Conservation (phyloP, 208 protist genomes). For the Trypanosoma congolense region DNA sequence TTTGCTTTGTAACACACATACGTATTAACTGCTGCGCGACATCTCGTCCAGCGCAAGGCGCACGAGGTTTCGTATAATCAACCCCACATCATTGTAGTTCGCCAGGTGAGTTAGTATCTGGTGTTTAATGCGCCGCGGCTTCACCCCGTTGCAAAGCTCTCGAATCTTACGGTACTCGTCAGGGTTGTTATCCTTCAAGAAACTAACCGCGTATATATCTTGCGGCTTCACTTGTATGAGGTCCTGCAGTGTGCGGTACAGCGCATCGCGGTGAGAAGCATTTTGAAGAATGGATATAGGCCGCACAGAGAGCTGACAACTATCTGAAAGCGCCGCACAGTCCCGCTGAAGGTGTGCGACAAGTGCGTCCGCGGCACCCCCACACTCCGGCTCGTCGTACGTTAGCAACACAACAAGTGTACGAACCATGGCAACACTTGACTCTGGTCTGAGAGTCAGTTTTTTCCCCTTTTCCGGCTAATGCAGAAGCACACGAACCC, state of each 20-base stretch:
- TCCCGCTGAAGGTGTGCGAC: conserved; percentile 77
- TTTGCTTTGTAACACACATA: conserved; percentile 1
- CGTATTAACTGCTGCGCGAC: neutral
- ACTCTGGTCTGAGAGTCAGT: neutral
- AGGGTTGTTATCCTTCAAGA: conserved; percentile 72
- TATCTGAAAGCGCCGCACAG: conserved; percentile 27
- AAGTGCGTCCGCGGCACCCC: conserved; percentile 77
- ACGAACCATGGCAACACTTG: conserved; percentile 12
- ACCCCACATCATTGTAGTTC: conserved; percentile 79
- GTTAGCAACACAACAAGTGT: conserved; percentile 68
- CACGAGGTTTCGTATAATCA: conserved; percentile 83
- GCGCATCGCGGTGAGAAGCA: conserved; percentile 64
- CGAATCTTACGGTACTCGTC: conserved; percentile 80
- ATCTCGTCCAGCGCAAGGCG: conserved; percentile 70
- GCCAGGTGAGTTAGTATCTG: conserved; percentile 76
- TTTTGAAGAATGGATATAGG: conserved; percentile 56
- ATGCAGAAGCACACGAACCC: conserved; percentile 3
- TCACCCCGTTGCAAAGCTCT: conserved; percentile 66
- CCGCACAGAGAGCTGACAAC: conserved; percentile 60
- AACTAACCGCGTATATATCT: conserved; percentile 73
- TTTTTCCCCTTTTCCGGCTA: neutral
- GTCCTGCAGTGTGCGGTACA: conserved; percentile 69
- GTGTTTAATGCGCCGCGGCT: conserved; percentile 52
- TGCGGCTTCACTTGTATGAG: conserved; percentile 68
- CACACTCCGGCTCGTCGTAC: conserved; percentile 86